These are phyloP conservation scores for Ottelia alismoides DNA, from an alignment of 106 monocot genomes.

Conservation along the genomic window DNA sequence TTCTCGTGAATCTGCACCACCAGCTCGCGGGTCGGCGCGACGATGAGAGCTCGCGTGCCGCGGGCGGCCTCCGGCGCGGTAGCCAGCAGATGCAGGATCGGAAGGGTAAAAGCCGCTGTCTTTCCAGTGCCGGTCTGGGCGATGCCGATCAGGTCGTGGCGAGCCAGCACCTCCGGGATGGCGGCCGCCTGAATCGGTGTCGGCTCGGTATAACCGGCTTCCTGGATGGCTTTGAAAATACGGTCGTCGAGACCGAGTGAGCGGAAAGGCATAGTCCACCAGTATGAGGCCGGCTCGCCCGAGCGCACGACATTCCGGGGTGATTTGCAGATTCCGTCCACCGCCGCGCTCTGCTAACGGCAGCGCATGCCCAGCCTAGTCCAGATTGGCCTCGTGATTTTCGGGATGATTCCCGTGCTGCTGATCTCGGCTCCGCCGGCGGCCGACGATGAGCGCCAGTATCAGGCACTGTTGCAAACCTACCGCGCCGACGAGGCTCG, in stretches of 20 bases:
- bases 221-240: background rate
- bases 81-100: background rate
- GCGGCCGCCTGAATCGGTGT: background rate
- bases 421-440: no score
- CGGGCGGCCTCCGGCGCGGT: no score
- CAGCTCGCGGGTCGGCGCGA: background rate
- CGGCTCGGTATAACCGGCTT: background rate
- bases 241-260: background rate
- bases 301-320: no score
- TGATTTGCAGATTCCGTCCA: no score
- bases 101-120: background rate
- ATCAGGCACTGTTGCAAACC: no score
- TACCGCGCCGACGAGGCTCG: no score
- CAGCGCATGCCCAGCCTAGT: no score
- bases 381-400: no score
- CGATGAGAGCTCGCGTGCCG: background rate
- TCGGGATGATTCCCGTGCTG: no score
- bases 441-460: no score
- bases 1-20: background rate
- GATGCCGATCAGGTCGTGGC: background rate
- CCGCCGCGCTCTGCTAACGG: no score
- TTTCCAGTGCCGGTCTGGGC: no score
- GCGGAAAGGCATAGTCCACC: background rate
- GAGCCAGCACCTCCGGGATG: background rate
- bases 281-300: background rate